Conservation (phyloP, 805 yeast species). For the Yarrowia sp. region DNA sequence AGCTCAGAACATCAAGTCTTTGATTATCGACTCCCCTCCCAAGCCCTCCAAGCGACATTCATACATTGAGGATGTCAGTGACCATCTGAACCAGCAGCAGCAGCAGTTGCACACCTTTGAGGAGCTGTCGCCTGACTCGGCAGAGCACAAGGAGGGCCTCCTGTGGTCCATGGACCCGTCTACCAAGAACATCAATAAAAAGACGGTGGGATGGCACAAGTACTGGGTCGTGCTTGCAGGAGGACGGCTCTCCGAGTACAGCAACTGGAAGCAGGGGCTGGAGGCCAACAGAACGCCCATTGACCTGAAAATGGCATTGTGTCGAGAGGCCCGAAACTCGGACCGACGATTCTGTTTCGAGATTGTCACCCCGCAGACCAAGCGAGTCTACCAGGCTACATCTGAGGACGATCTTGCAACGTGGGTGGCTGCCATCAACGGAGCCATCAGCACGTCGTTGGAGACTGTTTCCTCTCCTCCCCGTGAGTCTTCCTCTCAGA, state of each 20-base stretch:
- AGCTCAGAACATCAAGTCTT: slow-evolving; percentile 12
- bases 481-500: not conserved
- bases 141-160: slow-evolving; percentile 41
- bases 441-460: slow-evolving; percentile 49
- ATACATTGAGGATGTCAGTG: slow-evolving; percentile 1
- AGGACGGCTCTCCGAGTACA: slow-evolving; percentile 66
- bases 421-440: slow-evolving; percentile 65
- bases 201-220: slow-evolving; percentile 65
- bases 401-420: slow-evolving; percentile 60
- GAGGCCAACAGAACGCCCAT: slow-evolving; percentile 63
- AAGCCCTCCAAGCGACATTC: not conserved
- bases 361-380: slow-evolving; percentile 65
- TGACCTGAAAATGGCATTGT: slow-evolving; percentile 64
- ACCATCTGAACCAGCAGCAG: not conserved
- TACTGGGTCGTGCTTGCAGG: slow-evolving; percentile 75
- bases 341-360: slow-evolving; percentile 64
- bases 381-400: slow-evolving; percentile 71
- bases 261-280: slow-evolving; percentile 74
- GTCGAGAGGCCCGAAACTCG: slow-evolving; percentile 44
- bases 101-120: not conserved
- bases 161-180: slow-evolving; percentile 42
- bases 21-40: slow-evolving; percentile 21
- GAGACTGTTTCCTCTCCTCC: slow-evolving; percentile 31
- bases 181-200: slow-evolving; percentile 39
- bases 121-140: slow-evolving; percentile 16